These are phyloP conservation scores for Backusella macrospora DNA, from an alignment of 192 early-diverging fungal genomes.

Conservation along the genomic window DNA sequence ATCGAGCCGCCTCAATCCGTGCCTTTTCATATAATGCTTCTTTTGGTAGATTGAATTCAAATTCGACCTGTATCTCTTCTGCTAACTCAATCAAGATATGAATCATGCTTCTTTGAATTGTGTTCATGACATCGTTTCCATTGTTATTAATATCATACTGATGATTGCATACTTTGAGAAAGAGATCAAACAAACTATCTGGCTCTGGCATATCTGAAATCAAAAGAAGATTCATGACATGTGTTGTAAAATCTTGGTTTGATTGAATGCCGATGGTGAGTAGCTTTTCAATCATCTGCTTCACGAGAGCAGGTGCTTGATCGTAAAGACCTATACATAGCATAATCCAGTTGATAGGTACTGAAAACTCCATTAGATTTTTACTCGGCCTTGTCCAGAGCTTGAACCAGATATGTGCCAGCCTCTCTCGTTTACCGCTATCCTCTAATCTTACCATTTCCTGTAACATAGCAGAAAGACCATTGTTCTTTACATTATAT, in stretches of 20 bases:
- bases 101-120: slow-evolving; percentile 1
- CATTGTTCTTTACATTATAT: slow-evolving; percentile 10
- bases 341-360: slow-evolving; percentile 23
- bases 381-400: slow-evolving; percentile 12
- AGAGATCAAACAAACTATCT: slow-evolving; percentile 21
- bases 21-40: background rate
- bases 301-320: slow-evolving; percentile 26
- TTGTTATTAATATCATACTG: background rate
- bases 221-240: slow-evolving; percentile 25
- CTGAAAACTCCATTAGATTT: background rate
- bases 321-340: slow-evolving; percentile 33
- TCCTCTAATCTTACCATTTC: slow-evolving; percentile 23
- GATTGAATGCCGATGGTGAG: slow-evolving; percentile 8
- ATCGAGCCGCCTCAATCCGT: background rate
- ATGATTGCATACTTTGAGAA: background rate
- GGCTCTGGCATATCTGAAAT: slow-evolving; percentile 28
- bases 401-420: slow-evolving; percentile 14
- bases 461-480: slow-evolving; percentile 24
- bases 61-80: slow-evolving; percentile 17
- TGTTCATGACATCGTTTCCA: background rate
- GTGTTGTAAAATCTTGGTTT: background rate
- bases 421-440: background rate
- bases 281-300: slow-evolving; percentile 31
- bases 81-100: slow-evolving; percentile 8
- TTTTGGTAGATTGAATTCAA: slow-evolving; percentile 7